These are phyloP conservation scores for Colletotrichum tropicale DNA, from an alignment of 2,329 filamentous ascomycete species.

Conservation along the genomic window DNA sequence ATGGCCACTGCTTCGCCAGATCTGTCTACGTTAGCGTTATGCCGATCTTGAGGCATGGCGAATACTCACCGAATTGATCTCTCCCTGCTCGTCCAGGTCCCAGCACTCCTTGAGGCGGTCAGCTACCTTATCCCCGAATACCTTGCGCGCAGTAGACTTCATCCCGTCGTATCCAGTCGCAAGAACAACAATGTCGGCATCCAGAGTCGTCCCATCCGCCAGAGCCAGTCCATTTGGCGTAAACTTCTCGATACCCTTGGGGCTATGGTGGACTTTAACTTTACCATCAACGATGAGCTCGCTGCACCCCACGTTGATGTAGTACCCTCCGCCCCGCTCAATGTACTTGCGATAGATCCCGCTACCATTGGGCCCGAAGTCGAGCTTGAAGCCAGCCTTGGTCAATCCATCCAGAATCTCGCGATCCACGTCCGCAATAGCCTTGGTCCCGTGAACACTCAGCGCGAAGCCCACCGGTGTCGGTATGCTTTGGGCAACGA, in stretches of 20 bases:
- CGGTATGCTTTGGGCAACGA: constrained; percentile 63
- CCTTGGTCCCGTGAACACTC: constrained; percentile 61
- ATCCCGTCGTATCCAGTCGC: constrained; percentile 74
- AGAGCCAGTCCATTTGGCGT: constrained; percentile 49
- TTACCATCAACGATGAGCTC: constrained; percentile 67
- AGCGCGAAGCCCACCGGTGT: constrained; percentile 49
- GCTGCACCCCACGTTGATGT: constrained; percentile 71
- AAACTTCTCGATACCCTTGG: constrained; percentile 55
- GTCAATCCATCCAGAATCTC: constrained; percentile 48
- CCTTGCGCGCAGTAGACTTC: constrained; percentile 63
- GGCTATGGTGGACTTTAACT: constrained; percentile 66
- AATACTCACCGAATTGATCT: constrained; percentile 39
- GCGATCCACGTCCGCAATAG: constrained; percentile 40
- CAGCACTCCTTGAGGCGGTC: constrained; percentile 64
- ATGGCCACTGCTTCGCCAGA: constrained; percentile 66
- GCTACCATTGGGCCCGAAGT: constrained; percentile 59
- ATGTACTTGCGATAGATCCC: constrained; percentile 69
- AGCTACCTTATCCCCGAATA: constrained; percentile 67
- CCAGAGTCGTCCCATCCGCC: constrained; percentile 58
- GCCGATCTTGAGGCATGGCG: not conserved
- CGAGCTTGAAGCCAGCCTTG: constrained; percentile 64
- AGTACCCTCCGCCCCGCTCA: constrained; percentile 71
- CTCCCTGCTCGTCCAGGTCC: constrained; percentile 63
- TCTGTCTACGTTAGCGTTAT: constrained; percentile 31
- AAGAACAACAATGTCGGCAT: constrained; percentile 68